These are phyloP conservation scores for Populus hybrid DNA, from an alignment of 441 rosid species.

Conservation along the genomic window DNA sequence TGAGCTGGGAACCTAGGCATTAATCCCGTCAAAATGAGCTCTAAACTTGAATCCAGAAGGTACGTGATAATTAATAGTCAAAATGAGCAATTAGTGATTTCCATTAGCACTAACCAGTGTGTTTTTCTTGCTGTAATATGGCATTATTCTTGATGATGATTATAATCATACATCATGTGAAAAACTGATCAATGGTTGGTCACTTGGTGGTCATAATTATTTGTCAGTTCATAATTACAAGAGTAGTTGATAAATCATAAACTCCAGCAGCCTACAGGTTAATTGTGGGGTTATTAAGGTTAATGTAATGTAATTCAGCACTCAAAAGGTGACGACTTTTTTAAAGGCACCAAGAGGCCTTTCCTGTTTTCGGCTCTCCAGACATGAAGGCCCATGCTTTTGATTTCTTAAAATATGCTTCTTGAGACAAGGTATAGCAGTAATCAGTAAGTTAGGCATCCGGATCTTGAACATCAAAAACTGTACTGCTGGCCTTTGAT, in stretches of 20 bases:
- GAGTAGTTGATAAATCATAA: constrained; percentile 18
- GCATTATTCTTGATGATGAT: constrained; percentile 18
- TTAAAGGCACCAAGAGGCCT: constrained; percentile 29
- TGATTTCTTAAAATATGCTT: constrained; percentile 37
- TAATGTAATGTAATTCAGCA: constrained; percentile 16
- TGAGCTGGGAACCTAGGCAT: constrained; percentile 21
- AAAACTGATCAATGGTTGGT: constrained; percentile 14
- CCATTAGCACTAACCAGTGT: constrained; percentile 4
- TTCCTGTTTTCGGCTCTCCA: constrained; percentile 28
- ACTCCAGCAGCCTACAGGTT: not conserved
- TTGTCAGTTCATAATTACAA: constrained; percentile 17
- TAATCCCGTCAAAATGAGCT: constrained; percentile 27
- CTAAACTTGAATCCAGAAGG: constrained; percentile 14
- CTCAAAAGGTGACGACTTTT: constrained; percentile 27
- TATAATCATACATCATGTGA: constrained; percentile 37
- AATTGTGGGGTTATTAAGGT: not conserved
- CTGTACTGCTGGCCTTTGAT: constrained; percentile 22
- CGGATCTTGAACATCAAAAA: constrained; percentile 34
- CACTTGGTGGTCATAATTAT: constrained; percentile 23
- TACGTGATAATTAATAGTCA: not conserved
- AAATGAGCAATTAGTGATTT: constrained; percentile 5
- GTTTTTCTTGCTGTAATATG: not conserved
- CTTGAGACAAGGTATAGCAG: constrained; percentile 61
- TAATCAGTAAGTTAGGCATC: constrained; percentile 64
- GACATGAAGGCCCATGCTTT: constrained; percentile 50